Evolutionary conservation across 2,329 filamentous ascomycete species (phyloP).

Genomic region (Talaromyces sp.): DNA sequence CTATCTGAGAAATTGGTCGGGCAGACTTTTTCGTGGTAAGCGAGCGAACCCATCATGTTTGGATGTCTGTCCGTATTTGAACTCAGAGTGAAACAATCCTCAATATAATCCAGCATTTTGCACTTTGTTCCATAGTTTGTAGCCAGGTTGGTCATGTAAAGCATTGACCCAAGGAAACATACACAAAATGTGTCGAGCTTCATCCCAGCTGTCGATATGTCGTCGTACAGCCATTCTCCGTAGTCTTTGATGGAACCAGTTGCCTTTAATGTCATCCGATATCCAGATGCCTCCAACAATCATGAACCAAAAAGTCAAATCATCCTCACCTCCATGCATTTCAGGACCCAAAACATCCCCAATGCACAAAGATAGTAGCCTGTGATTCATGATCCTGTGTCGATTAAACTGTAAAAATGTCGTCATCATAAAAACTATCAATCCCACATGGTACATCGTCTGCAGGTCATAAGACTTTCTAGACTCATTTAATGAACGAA

Average conservation of each 20-base stretch:
- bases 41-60: not conserved
- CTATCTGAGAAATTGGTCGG: constrained; percentile 44
- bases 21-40: constrained; percentile 27
- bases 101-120: not conserved
- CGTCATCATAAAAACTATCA: constrained; percentile 11
- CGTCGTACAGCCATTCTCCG: not conserved
- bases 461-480: not conserved
- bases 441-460: constrained; percentile 1
- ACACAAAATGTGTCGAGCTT: not conserved
- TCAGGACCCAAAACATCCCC: not conserved
- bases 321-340: not conserved
- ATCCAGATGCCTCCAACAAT: constrained; percentile 9
- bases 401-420: constrained; percentile 6
- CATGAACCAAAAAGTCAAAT: constrained; percentile 7
- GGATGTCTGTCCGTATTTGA: not conserved
- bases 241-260: constrained; percentile 3
- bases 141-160: constrained; percentile 1
- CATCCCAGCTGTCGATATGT: constrained; percentile 1
- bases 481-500: constrained; percentile 3
- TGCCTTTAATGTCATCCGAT: not conserved
- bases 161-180: constrained; percentile 7
- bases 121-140: not conserved
- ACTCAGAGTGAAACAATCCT: not conserved
- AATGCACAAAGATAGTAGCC: not conserved
- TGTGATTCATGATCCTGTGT: constrained; percentile 1